phyloP scores from a whole-genome alignment of 1,284 basidiomycete genomes.

The Sanghuangporus sanghuang region DNA sequence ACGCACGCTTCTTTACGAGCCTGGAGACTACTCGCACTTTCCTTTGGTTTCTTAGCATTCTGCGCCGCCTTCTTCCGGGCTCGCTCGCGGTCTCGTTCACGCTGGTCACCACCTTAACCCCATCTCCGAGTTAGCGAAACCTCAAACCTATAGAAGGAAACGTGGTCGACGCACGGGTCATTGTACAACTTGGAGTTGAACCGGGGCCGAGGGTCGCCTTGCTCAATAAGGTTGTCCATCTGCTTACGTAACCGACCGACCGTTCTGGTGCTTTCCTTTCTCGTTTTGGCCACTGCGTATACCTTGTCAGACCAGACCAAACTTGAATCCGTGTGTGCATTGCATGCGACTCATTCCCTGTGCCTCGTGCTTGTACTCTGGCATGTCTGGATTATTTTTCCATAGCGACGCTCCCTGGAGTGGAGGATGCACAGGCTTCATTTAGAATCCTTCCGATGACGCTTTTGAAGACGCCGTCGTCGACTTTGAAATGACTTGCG shows the following conservation, averaged over 20 bases:
- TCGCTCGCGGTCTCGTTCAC: slow-evolving; percentile 26
- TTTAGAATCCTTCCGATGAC: too few species aligned
- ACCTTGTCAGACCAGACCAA: too few species aligned
- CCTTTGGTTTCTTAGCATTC: slow-evolving; percentile 22
- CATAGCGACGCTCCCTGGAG: too few species aligned
- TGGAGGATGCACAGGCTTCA: too few species aligned
- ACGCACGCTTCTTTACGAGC: slow-evolving; percentile 27
- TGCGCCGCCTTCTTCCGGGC: slow-evolving; percentile 26
- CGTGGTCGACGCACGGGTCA: slow-evolving; percentile 10
- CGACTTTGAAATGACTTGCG: too few species aligned
- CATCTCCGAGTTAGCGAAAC: neutral
- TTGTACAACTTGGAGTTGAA: slow-evolving; percentile 1
- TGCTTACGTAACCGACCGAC: neutral
- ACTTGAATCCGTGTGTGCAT: too few species aligned
- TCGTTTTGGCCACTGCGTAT: too few species aligned
- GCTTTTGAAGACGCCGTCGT: too few species aligned
- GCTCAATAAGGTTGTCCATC: neutral
- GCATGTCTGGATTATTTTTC: too few species aligned
- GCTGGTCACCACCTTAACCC: slow-evolving; percentile 27
- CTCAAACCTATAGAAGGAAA: neutral
- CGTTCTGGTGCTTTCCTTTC: neutral
- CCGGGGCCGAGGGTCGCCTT: too few species aligned
- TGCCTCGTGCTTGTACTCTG: too few species aligned
- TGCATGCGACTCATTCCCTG: too few species aligned
- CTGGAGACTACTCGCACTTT: slow-evolving; percentile 23